Evolutionary conservation across 805 yeast genomes (phyloP).

Genomic region (Lachancea fermentati): DNA sequence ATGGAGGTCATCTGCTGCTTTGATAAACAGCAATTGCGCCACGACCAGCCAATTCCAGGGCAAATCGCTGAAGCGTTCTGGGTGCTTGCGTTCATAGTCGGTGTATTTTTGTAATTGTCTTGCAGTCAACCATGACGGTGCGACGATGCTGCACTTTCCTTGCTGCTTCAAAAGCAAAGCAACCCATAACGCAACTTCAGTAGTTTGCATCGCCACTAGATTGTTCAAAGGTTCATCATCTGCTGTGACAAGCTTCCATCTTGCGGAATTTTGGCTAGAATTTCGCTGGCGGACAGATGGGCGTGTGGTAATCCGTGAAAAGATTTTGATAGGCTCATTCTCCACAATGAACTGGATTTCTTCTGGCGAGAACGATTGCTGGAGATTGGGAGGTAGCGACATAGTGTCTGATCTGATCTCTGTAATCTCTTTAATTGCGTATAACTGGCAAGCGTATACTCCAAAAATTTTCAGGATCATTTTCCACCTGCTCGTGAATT

Average conservation of each 20-base stretch:
- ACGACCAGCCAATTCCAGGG: conserved; percentile 91
- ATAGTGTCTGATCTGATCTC: conserved; percentile 28
- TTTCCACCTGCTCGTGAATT: neutral
- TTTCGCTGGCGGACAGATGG: conserved; percentile 12
- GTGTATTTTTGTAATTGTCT: conserved; percentile 49
- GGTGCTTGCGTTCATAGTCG: conserved; percentile 58
- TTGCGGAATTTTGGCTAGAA: conserved; percentile 1
- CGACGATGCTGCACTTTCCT: conserved; percentile 75
- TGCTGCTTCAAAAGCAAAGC: conserved; percentile 81
- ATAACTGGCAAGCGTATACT: neutral
- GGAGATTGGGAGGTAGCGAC: conserved; percentile 57
- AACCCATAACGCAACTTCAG: conserved; percentile 77
- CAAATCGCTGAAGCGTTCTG: conserved; percentile 56
- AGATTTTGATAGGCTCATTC: conserved; percentile 61
- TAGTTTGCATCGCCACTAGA: conserved; percentile 56
- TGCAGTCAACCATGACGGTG: conserved; percentile 77
- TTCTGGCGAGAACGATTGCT: conserved; percentile 57
- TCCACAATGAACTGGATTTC: conserved; percentile 86
- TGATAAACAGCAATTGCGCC: conserved; percentile 57
- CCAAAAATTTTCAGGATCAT: neutral
- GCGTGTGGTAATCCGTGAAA: conserved; percentile 55
- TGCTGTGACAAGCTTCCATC: conserved; percentile 35
- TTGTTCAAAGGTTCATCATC: conserved; percentile 28
- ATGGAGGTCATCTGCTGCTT: conserved; percentile 72
- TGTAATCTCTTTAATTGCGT: too few relatives aligned